Conservation (phyloP, 2,329 filamentous ascomycete genomes). For the Dactylonectria macrodidyma region DNA sequence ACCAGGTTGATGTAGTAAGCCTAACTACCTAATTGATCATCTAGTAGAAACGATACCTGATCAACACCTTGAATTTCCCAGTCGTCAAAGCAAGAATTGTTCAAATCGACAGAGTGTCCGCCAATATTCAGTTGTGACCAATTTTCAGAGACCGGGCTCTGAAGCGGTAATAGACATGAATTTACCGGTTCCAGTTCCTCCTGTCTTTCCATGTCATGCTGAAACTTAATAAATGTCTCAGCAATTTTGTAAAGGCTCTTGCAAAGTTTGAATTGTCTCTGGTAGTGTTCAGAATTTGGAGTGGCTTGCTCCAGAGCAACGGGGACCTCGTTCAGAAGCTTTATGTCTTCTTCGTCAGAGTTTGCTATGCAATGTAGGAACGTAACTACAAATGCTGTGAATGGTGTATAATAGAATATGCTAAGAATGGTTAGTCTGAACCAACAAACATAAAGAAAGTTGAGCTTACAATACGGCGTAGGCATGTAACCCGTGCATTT, state of each 20-base stretch:
- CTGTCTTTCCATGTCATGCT: background rate
- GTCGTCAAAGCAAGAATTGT: no score
- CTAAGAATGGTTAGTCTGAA: background rate
- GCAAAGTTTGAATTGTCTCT: slow-evolving; percentile 20
- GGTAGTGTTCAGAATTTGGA: background rate
- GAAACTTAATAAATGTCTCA: slow-evolving; percentile 16
- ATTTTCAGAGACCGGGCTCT: no score
- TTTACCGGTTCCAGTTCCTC: no score
- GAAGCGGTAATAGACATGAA: no score
- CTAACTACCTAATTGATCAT: no score
- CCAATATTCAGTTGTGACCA: no score
- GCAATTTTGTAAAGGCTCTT: slow-evolving; percentile 16
- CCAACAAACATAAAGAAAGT: no score
- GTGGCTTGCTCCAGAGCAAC: slow-evolving; percentile 10
- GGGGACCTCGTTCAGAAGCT: slow-evolving; percentile 11
- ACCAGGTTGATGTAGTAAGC: no score
- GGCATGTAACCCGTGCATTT: background rate
- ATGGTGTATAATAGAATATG: slow-evolving; percentile 18
- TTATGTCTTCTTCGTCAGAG: slow-evolving; percentile 6
- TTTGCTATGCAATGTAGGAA: slow-evolving; percentile 15
- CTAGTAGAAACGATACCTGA: no score
- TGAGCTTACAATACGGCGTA: slow-evolving; percentile 15
- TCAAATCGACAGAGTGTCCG: no score
- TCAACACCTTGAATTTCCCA: no score
- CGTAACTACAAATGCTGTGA: slow-evolving; percentile 16